Percentiles rank a stretch among this genome's conserved stretches.
phyloP scores from a whole-genome alignment of 257 asterid species.

The Rehmannia glutinosa region DNA sequence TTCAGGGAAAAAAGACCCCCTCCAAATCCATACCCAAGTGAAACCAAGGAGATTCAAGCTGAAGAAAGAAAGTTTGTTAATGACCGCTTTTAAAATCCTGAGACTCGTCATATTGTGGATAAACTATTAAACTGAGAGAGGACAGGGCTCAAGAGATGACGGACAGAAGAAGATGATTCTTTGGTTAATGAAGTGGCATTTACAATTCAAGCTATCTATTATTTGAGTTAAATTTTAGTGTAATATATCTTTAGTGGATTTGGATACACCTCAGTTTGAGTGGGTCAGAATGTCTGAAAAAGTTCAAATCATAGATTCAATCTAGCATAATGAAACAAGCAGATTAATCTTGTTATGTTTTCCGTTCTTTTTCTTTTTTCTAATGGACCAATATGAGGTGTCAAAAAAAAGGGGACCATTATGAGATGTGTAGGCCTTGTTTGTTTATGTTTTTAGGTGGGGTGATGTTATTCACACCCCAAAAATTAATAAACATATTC shows the following conservation, averaged over 20 bases:
- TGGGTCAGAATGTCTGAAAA: not conserved
- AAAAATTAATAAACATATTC: too few species aligned
- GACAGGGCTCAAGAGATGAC: constrained; percentile 41
- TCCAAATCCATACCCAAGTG: constrained; percentile 76
- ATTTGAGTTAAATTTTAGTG: not conserved
- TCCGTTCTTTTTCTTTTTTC: not conserved
- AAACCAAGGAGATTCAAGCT: constrained; percentile 48
- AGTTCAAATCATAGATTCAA: too few species aligned
- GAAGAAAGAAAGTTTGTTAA: not conserved
- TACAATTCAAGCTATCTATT: not conserved
- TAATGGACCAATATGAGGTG: not conserved
- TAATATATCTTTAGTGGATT: not conserved
- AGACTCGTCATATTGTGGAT: not conserved
- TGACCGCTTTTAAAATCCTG: not conserved
- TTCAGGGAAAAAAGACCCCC: constrained; percentile 72
- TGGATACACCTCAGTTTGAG: not conserved
- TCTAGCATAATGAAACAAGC: too few species aligned
- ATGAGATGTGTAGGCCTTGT: too few species aligned
- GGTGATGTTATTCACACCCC: too few species aligned
- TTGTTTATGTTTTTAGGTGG: too few species aligned
- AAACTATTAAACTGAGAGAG: constrained; percentile 7
- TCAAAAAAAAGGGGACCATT: too few species aligned
- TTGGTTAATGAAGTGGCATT: constrained; percentile 14
- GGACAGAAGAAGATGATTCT: constrained; percentile 39
- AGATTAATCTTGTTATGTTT: not conserved